Evolutionary conservation across 495 filamentous ascomycete genomes (phyloP).

Genomic region (Penicillium daleae): DNA sequence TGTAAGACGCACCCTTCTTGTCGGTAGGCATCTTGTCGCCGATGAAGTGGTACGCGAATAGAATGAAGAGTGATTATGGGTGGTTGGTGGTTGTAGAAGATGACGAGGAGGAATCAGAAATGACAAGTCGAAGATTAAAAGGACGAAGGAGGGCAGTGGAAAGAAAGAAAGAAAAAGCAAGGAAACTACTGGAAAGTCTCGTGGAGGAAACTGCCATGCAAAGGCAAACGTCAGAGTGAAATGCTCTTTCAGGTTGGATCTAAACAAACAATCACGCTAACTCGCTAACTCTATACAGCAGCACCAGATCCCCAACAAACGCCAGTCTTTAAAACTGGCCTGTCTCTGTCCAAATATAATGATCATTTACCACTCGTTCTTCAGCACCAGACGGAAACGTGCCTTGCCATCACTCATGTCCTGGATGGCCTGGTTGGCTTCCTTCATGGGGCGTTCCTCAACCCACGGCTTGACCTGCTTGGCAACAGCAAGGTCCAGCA

Average conservation of each 20-base stretch:
- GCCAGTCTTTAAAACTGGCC: neutral
- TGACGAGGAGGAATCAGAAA: neutral
- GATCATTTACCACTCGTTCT: constrained; percentile 52
- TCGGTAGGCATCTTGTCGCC: constrained; percentile 17
- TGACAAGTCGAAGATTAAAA: neutral
- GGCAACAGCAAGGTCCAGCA: constrained; percentile 75
- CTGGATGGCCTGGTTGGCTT: constrained; percentile 70
- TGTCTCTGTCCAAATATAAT: neutral
- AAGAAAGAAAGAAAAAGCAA: neutral
- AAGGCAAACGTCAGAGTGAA: constrained; percentile 3
- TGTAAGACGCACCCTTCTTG: constrained; percentile 24
- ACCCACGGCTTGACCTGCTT: constrained; percentile 76
- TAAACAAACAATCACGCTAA: neutral
- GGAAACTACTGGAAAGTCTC: neutral
- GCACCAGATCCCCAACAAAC: neutral
- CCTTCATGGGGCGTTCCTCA: constrained; percentile 68
- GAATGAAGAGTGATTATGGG: neutral
- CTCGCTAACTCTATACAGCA: neutral
- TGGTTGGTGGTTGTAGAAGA: neutral
- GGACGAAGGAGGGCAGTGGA: neutral
- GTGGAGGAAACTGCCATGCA: neutral
- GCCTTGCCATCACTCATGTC: constrained; percentile 72
- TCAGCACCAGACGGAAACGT: constrained; percentile 74
- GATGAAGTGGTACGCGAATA: neutral
- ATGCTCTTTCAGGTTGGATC: neutral